phyloP scores from a whole-genome alignment of 768 basidiomycete species.

The Tulasnella sp. region DNA sequence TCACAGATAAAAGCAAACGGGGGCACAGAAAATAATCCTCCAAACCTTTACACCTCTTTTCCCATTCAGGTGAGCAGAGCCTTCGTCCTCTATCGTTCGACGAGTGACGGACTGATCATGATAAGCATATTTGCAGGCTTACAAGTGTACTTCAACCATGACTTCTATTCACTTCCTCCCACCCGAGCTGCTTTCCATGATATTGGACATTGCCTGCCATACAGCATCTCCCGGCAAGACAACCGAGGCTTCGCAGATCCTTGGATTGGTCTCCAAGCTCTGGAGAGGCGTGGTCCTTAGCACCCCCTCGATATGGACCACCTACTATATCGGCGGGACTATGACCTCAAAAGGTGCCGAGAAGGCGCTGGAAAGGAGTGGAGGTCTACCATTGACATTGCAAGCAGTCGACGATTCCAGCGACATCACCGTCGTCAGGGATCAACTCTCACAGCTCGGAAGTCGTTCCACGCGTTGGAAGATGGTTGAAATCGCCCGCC shows the following conservation, averaged over 20 bases:
- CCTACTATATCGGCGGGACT: neutral
- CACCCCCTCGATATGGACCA: neutral
- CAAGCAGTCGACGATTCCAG: neutral
- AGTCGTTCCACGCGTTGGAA: neutral
- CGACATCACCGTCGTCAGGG: neutral
- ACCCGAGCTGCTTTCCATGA: neutral
- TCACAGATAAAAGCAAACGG: neutral
- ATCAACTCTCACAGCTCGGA: neutral
- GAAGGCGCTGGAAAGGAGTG: neutral
- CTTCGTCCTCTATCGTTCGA: neutral
- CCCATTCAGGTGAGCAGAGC: neutral
- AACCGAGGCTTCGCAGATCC: neutral
- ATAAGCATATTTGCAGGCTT: neutral
- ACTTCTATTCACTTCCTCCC: neutral
- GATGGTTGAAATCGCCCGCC: neutral
- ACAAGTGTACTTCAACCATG: neutral
- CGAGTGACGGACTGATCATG: neutral
- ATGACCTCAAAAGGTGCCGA: neutral
- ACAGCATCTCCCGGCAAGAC: neutral
- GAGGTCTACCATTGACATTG: neutral
- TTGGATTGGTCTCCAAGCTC: neutral
- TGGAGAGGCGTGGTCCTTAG: neutral
- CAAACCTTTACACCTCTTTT: neutral
- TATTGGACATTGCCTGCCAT: neutral
- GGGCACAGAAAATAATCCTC: neutral